A percentile compares a stretch with the other conserved stretches of the same genome.
Conservation (phyloP, 2,329 filamentous ascomycete genomes). For the Mycocentrospora acerina region DNA sequence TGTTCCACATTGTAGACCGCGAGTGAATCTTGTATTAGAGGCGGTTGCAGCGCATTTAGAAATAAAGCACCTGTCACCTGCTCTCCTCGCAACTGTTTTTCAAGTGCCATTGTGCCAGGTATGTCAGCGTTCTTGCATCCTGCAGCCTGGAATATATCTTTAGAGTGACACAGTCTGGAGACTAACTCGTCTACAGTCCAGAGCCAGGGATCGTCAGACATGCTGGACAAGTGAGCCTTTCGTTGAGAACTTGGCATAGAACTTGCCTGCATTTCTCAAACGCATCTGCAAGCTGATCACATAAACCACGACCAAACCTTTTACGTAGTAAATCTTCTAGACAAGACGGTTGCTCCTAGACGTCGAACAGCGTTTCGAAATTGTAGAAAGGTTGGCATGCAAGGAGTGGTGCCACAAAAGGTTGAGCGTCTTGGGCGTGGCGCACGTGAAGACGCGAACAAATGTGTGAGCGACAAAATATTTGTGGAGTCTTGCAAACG, state of each 20-base stretch:
- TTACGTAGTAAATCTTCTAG: too few relatives aligned
- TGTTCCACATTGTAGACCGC: slow-evolving; percentile 58
- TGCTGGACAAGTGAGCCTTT: not conserved
- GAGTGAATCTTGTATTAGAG: slow-evolving; percentile 51
- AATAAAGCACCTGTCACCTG: slow-evolving; percentile 67
- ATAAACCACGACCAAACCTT: too few relatives aligned
- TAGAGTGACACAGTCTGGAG: slow-evolving; percentile 61
- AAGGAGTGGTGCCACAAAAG: too few relatives aligned
- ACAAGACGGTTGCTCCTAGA: too few relatives aligned
- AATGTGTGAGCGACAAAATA: too few relatives aligned
- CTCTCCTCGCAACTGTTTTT: slow-evolving; percentile 59
- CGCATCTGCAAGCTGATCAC: too few relatives aligned
- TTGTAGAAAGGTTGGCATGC: too few relatives aligned
- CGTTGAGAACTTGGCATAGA: not conserved
- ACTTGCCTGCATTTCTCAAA: not conserved
- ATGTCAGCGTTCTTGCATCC: slow-evolving; percentile 31
- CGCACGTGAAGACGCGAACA: too few relatives aligned
- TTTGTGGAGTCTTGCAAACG: too few relatives aligned
- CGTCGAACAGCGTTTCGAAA: too few relatives aligned
- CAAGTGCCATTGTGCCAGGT: slow-evolving; percentile 57
- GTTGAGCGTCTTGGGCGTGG: too few relatives aligned
- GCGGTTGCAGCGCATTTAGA: slow-evolving; percentile 57
- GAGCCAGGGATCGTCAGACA: slow-evolving; percentile 63
- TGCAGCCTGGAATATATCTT: slow-evolving; percentile 50
- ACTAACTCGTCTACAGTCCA: slow-evolving; percentile 73